Conservation (phyloP, 2,329 filamentous ascomycete species). For the Fusarium circinatum region DNA sequence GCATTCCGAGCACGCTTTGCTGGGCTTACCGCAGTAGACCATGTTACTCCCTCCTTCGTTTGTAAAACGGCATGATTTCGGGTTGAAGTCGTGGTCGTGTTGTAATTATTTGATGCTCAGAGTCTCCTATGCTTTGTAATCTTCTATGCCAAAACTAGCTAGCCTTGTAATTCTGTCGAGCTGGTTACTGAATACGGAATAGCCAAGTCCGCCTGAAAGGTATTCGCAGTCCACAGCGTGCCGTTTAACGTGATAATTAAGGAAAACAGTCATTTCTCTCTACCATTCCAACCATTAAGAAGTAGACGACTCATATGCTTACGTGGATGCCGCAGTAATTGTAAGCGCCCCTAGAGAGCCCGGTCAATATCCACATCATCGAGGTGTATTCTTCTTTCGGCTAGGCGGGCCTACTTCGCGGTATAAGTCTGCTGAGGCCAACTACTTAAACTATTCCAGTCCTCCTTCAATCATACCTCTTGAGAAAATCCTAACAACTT, state of each 20-base stretch:
- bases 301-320: fast-evolving
- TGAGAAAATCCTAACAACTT: fast-evolving
- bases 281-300: background rate
- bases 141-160: background rate
- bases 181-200: background rate
- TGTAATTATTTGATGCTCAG: background rate
- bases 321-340: fast-evolving
- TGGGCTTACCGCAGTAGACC: background rate
- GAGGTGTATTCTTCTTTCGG: background rate
- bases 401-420: fast-evolving
- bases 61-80: background rate
- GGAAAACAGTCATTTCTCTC: background rate
- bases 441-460: background rate
- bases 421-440: background rate
- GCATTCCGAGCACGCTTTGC: background rate
- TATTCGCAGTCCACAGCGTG: background rate
- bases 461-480: background rate
- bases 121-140: background rate
- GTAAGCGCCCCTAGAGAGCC: fast-evolving
- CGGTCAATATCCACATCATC: background rate
- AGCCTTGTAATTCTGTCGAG: background rate
- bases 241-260: background rate
- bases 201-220: background rate
- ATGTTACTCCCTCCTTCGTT: background rate
- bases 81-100: background rate